Evolutionary conservation across 768 basidiomycete genomes (phyloP).

Genomic region (Lentinula lateritia): DNA sequence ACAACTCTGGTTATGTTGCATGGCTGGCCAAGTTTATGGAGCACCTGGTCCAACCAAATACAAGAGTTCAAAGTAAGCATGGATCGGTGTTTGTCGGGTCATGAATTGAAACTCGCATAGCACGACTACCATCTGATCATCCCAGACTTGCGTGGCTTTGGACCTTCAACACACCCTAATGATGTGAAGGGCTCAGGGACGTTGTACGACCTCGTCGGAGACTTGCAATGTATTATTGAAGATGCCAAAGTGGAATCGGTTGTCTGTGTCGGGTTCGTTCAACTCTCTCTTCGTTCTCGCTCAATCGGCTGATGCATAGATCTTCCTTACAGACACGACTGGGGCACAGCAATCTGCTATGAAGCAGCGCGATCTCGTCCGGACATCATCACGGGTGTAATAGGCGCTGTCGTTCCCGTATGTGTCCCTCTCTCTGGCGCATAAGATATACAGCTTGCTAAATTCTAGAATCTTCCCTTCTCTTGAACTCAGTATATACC

Average conservation of each 20-base stretch:
- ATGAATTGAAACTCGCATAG: slow-evolving; percentile 23
- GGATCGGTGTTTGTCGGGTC: neutral
- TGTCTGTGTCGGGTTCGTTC: slow-evolving; percentile 57
- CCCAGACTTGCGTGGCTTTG: slow-evolving; percentile 69
- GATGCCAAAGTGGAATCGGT: slow-evolving; percentile 42
- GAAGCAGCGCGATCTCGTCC: slow-evolving; percentile 66
- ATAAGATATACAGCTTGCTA: neutral
- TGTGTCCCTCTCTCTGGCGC: slow-evolving; percentile 12
- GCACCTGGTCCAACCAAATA: slow-evolving; percentile 69
- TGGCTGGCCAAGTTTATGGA: slow-evolving; percentile 79
- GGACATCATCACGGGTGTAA: slow-evolving; percentile 53
- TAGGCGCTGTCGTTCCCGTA: slow-evolving; percentile 60
- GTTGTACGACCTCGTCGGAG: slow-evolving; percentile 55
- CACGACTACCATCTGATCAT: slow-evolving; percentile 56
- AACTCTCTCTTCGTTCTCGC: neutral
- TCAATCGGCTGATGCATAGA: neutral
- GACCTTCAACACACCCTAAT: slow-evolving; percentile 57
- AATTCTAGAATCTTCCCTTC: neutral
- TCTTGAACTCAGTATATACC: slow-evolving; percentile 50
- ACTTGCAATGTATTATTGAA: slow-evolving; percentile 58
- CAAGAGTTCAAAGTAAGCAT: slow-evolving; percentile 49
- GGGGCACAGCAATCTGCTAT: slow-evolving; percentile 66
- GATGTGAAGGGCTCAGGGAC: slow-evolving; percentile 55
- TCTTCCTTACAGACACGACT: slow-evolving; percentile 53
- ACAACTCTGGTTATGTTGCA: slow-evolving; percentile 64